Base-by-base conservation (phyloP, 805 yeast genomes). In the Metschnikowia drakensbergensis region DNA sequence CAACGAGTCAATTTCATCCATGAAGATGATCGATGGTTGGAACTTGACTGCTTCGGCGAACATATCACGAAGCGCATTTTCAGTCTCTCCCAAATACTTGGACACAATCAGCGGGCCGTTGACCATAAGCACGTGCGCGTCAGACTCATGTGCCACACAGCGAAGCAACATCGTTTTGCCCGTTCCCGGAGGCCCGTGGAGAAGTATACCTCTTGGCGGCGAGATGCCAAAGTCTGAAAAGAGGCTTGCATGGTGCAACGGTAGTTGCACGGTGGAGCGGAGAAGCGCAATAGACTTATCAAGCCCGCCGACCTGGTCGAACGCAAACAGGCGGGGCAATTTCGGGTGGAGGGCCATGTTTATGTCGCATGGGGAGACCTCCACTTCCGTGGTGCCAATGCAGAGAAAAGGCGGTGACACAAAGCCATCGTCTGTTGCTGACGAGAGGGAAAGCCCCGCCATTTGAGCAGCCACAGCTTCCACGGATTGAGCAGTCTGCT, bases 131-230 rank as follows among this genome's bases (percentile, higher is more conserved):
- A 92, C 82, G 65, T 92, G 99, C 0, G 96, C 95, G 52, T 84
- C 77, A 1, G 79, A 72, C 50, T 86, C 92, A 53, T 81, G 75
- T 0, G 96, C 95, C 7, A 92, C 82, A 27, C 96, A 85, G 47
- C 87, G 77, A 33, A 94, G 72, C 6, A 94, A 74, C 88, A 91
- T 81, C 0, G 97, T 87, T 64, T 92, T 92, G 45, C 99, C 99
- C 0, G 97, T 92, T 3, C 99, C 99, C 2, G 98, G 94, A 3
- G 97, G 96, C 0, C 99, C 99, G 68, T 92, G 96, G 9, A 92
- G 67, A 11, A 92, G 69, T n/a, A 92, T 82, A 32, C 99, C 99
- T 49, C 97, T 74, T 10, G 97, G 97, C 6, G 99, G 97, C 6
- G 84, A 76, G 17, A 90, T 84, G n/a, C 92, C 90, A 69, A 92